These are phyloP conservation scores for Saitozyma podzolica DNA, from an alignment of 768 basidiomycete species.

Conservation along the genomic window DNA sequence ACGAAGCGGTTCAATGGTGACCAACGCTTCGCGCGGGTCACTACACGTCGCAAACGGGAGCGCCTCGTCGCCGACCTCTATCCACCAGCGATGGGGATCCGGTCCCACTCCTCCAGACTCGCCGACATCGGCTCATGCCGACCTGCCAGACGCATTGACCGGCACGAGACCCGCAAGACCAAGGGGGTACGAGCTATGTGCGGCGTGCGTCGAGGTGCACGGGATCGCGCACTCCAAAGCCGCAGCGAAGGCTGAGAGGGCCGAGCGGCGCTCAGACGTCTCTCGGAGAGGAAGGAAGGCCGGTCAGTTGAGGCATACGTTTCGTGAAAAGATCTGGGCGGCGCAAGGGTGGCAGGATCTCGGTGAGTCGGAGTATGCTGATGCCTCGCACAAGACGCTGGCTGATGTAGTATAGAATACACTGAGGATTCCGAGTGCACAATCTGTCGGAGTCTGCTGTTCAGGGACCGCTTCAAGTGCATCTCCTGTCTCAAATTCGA, in stretches of 20 bases:
- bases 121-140: constrained; percentile 1
- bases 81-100: constrained; percentile 4
- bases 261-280: neutral
- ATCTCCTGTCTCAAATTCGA: constrained; percentile 73
- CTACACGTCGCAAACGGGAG: neutral
- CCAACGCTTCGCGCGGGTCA: constrained; percentile 9
- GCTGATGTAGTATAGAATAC: constrained; percentile 60
- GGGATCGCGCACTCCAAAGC: constrained; percentile 71
- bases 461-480: constrained; percentile 76
- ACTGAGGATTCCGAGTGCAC: constrained; percentile 76
- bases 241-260: constrained; percentile 7
- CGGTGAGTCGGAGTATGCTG: constrained; percentile 59
- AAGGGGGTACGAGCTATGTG: constrained; percentile 82
- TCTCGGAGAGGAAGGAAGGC: constrained; percentile 6
- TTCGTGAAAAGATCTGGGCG: constrained; percentile 82
- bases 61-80: constrained; percentile 1
- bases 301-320: constrained; percentile 78
- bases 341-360: constrained; percentile 82
- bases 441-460: constrained; percentile 69
- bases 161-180: neutral
- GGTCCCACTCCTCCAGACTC: constrained; percentile 4
- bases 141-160: neutral
- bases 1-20: constrained; percentile 6
- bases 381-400: neutral
- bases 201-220: constrained; percentile 70